These are phyloP conservation scores for Clitopilus hobsonii DNA, from an alignment of 768 basidiomycete species.

Conservation along the genomic window DNA sequence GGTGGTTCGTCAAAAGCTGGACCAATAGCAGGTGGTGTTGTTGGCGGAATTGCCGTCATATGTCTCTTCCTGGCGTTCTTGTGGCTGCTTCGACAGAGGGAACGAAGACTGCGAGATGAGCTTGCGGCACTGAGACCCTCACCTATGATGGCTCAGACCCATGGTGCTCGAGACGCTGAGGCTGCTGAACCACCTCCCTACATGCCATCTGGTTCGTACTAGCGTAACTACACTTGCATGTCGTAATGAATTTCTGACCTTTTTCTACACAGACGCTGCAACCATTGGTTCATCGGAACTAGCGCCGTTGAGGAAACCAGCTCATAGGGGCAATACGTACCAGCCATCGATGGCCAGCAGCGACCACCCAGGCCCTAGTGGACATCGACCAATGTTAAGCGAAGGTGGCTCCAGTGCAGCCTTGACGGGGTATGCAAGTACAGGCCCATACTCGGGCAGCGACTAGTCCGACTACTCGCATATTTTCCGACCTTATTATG, in stretches of 20 bases:
- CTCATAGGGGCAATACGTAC: neutral
- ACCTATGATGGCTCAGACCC: neutral
- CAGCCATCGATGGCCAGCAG: neutral
- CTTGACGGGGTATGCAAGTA: neutral
- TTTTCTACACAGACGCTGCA: neutral
- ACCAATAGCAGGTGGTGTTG: neutral
- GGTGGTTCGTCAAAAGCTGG: neutral
- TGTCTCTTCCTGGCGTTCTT: neutral
- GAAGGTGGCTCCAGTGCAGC: neutral
- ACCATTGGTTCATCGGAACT: neutral
- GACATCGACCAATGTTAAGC: neutral
- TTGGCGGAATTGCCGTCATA: neutral
- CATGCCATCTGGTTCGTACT: neutral
- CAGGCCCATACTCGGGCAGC: neutral
- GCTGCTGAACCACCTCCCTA: neutral
- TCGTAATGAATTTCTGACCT: neutral
- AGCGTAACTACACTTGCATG: neutral
- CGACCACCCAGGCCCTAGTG: neutral
- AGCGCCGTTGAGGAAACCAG: neutral
- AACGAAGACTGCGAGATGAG: neutral
- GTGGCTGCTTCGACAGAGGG: neutral
- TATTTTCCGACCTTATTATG: too few relatives aligned
- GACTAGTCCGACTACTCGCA: neutral
- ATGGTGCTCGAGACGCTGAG: neutral
- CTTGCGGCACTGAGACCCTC: neutral